These are phyloP conservation scores for Withania somnifera DNA, from an alignment of 305 asterid genomes.

Conservation along the genomic window DNA sequence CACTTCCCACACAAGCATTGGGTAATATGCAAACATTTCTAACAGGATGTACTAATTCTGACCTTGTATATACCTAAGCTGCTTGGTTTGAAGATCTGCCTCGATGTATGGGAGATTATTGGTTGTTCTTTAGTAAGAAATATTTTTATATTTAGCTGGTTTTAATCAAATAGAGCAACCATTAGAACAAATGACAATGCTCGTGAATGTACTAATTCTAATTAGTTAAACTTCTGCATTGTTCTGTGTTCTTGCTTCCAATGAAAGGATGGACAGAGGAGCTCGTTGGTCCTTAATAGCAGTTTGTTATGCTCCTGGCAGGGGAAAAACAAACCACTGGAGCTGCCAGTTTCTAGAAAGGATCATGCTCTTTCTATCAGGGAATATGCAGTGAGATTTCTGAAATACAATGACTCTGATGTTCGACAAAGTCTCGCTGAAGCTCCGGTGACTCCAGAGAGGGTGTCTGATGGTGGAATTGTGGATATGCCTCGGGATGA, in stretches of 20 bases:
- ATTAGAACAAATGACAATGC: background rate
- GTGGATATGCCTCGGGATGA: conserved; percentile 49
- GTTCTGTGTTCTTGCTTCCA: background rate
- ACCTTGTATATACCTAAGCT: background rate
- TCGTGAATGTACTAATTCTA: background rate
- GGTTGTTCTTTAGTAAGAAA: background rate
- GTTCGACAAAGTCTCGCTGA: conserved; percentile 29
- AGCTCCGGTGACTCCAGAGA: conserved; percentile 54
- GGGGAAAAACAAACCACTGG: conserved; percentile 38
- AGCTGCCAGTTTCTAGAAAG: conserved; percentile 26
- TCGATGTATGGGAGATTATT: background rate
- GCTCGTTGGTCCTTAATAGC: background rate
- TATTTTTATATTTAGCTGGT: background rate
- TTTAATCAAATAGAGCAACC: background rate
- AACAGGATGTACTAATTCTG: background rate
- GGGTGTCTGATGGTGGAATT: conserved; percentile 43
- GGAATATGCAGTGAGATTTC: conserved; percentile 67
- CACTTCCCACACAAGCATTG: background rate
- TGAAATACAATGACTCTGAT: conserved; percentile 33
- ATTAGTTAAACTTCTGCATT: background rate
- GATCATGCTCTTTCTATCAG: conserved; percentile 33
- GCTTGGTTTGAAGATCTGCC: too few species aligned
- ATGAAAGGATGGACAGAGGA: background rate
- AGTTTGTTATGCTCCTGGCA: conserved; percentile 17
- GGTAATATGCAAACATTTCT: background rate